Percentiles rank a stretch among this genome's conserved stretches.
phyloP scores from a whole-genome alignment of 2,329 filamentous ascomycete genomes.

The Neurospora crassa region DNA sequence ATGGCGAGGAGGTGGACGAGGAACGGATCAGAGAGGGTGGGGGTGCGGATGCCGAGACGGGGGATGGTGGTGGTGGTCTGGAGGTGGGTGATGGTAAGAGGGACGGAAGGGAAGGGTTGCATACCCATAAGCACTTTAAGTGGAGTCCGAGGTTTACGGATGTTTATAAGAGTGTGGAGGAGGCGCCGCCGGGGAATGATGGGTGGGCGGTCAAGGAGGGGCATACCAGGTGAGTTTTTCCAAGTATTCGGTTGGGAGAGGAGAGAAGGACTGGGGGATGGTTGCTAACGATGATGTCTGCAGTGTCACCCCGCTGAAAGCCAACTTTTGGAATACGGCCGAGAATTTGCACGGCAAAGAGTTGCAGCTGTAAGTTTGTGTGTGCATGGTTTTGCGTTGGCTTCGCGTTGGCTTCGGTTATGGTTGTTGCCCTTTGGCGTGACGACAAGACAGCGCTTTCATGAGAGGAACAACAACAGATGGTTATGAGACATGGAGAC shows the following conservation, averaged over 20 bases:
- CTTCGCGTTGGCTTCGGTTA: conserved; percentile 8
- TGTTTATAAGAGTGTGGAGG: conserved; percentile 79
- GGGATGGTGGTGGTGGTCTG: conserved; percentile 25
- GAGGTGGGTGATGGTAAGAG: conserved; percentile 21
- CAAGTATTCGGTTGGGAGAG: conserved; percentile 4
- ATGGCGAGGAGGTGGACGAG: conserved; percentile 63
- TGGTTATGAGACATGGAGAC: conserved; percentile 5
- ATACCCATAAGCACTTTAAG: conserved; percentile 82
- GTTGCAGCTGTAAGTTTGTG: conserved; percentile 68
- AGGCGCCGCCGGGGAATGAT: conserved; percentile 72
- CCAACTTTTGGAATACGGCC: conserved; percentile 78
- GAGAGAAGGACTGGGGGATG: not conserved
- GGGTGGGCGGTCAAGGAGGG: conserved; percentile 88
- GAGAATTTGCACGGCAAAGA: conserved; percentile 57
- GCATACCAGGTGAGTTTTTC: conserved; percentile 59
- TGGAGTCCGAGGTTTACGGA: conserved; percentile 85
- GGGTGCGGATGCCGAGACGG: conserved; percentile 26
- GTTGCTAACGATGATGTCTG: conserved; percentile 4
- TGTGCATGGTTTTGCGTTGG: not conserved
- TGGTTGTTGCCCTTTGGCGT: conserved; percentile 13
- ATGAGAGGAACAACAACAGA: conserved; percentile 5
- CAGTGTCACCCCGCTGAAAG: conserved; percentile 82
- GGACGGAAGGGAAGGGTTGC: conserved; percentile 28
- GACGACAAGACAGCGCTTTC: conserved; percentile 7
- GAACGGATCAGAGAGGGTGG: conserved; percentile 57